Evolutionary conservation across 2,329 filamentous ascomycete genomes (phyloP).

Genomic region (Botrytis squamosa): DNA sequence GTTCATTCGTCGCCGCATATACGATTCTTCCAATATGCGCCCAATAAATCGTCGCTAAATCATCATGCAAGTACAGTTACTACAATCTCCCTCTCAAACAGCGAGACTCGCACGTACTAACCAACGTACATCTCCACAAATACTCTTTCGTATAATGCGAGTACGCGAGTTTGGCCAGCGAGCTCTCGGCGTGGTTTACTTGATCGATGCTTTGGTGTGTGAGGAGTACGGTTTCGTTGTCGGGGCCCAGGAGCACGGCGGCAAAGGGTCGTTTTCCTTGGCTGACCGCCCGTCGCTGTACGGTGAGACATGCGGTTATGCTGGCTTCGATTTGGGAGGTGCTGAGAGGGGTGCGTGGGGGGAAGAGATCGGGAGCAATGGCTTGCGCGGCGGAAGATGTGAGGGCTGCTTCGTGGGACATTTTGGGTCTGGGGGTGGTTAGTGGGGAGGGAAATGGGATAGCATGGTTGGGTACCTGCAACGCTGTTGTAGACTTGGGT

Average conservation of each 20-base stretch:
- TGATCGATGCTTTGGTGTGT: conserved; percentile 52
- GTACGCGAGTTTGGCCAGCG: conserved; percentile 50
- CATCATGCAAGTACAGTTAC: not conserved
- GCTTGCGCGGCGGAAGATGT: conserved; percentile 30
- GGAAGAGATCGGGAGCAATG: conserved; percentile 40
- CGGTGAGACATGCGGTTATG: conserved; percentile 42
- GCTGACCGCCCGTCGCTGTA: conserved; percentile 46
- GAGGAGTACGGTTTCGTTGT: conserved; percentile 50
- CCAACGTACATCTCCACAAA: conserved; percentile 50
- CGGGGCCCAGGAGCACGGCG: conserved; percentile 48
- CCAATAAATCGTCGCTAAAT: conserved; percentile 47
- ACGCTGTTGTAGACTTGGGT: not conserved
- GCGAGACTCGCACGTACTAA: conserved; percentile 44
- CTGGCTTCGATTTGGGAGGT: conserved; percentile 43
- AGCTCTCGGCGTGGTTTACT: conserved; percentile 52
- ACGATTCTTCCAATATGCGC: conserved; percentile 53
- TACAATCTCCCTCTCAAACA: not conserved
- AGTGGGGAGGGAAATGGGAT: not conserved
- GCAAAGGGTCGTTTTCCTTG: conserved; percentile 51
- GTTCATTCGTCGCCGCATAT: conserved; percentile 50
- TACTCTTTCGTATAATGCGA: conserved; percentile 49
- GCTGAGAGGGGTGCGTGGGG: conserved; percentile 41
- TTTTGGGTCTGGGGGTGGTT: conserved; percentile 17
- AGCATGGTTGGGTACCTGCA: conserved; percentile 26
- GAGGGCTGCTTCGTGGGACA: conserved; percentile 35